These are phyloP conservation scores for Lolium rigidum DNA, from an alignment of 176 grass and related monocot species.

Conservation along the genomic window DNA sequence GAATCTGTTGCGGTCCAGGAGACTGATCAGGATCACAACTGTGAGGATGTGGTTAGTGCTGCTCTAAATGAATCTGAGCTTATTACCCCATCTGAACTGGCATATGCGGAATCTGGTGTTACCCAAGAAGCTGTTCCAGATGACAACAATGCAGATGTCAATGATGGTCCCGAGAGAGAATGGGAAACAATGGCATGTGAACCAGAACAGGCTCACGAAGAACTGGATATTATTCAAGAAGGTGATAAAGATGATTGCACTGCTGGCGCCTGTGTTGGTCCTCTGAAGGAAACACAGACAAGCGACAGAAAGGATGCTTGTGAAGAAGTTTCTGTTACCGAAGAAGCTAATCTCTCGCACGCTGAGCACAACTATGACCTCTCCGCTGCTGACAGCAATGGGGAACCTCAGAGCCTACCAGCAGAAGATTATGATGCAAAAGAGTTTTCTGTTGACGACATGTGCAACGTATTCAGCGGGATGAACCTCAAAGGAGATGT, in stretches of 20 bases:
- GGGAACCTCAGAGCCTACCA: neutral
- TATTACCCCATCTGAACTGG: conserved; percentile 12
- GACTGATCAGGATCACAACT: neutral
- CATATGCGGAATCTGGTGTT: conserved; percentile 30
- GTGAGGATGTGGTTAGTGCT: neutral
- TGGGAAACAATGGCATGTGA: neutral
- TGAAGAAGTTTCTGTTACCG: conserved; percentile 22
- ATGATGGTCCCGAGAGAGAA: conserved; percentile 25
- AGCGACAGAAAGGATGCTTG: neutral
- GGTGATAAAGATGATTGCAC: neutral
- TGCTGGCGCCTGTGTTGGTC: neutral
- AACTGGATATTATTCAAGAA: conserved; percentile 21
- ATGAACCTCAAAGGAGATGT: conserved; percentile 67
- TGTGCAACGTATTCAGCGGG: conserved; percentile 54
- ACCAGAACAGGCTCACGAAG: conserved; percentile 30
- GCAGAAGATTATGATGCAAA: conserved; percentile 33
- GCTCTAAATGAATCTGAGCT: neutral
- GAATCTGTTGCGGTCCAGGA: neutral
- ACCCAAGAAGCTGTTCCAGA: too few species aligned
- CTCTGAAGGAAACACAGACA: neutral
- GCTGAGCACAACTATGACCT: neutral
- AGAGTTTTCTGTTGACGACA: conserved; percentile 56
- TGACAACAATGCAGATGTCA: conserved; percentile 11
- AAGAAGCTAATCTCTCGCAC: neutral
- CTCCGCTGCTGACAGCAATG: neutral